Conservation (phyloP, 768 basidiomycete genomes). For the Cyclocybe cylindracea region DNA sequence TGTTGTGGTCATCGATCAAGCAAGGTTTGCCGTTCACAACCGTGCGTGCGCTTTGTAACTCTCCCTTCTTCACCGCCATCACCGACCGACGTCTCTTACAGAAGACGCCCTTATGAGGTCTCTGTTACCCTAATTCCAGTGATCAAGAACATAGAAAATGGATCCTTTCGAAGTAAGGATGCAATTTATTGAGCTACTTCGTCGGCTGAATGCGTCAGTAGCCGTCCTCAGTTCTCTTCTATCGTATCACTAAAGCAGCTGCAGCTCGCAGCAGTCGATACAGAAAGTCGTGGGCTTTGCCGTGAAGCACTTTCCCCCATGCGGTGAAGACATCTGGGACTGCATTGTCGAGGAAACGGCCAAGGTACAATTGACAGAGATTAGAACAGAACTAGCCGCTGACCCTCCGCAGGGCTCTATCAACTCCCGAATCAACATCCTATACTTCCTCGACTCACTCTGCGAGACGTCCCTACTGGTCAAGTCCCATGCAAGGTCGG, state of each 20-base stretch:
- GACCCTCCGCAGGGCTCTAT: slow-evolving; percentile 65
- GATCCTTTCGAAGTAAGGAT: slow-evolving; percentile 43
- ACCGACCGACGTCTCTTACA: too few species aligned
- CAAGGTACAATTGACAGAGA: slow-evolving; percentile 51
- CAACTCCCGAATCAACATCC: slow-evolving; percentile 90
- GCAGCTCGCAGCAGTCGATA: slow-evolving; percentile 83
- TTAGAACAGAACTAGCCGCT: neutral
- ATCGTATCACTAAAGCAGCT: slow-evolving; percentile 20
- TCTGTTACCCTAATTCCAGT: too few species aligned
- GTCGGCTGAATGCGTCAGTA: slow-evolving; percentile 38
- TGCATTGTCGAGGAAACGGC: slow-evolving; percentile 89
- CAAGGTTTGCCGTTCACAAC: too few species aligned
- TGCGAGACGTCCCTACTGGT: slow-evolving; percentile 77
- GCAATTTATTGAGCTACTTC: slow-evolving; percentile 35
- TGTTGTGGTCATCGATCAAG: too few species aligned
- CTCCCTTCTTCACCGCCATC: too few species aligned
- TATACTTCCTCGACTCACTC: slow-evolving; percentile 88
- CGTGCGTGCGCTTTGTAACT: too few species aligned
- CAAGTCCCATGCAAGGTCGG: slow-evolving; percentile 52
- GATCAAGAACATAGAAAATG: slow-evolving; percentile 17
- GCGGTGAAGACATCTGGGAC: slow-evolving; percentile 94
- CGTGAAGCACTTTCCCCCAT: slow-evolving; percentile 79
- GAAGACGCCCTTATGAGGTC: too few species aligned
- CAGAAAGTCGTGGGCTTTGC: slow-evolving; percentile 86
- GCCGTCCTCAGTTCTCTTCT: neutral